phyloP scores from a whole-genome alignment of 169 alveolate species.

The Plasmodium berghei region DNA sequence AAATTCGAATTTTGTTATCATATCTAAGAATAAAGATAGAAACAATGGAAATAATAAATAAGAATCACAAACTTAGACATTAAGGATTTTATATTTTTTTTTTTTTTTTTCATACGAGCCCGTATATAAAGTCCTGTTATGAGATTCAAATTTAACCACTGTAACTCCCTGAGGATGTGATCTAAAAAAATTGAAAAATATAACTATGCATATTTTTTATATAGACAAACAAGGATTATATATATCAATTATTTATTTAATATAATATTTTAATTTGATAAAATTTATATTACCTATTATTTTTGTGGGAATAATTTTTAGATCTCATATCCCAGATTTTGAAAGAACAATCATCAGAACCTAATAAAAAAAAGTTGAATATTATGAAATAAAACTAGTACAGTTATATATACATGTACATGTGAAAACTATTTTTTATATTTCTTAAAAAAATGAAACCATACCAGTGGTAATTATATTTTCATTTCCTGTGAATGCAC shows the following conservation, averaged over 20 bases:
- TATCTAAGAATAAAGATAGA: slow-evolving; percentile 8
- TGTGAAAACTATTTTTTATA: not conserved
- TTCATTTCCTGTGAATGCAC: slow-evolving; percentile 56
- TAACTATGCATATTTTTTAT: not conserved
- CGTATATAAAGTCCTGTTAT: slow-evolving; percentile 24
- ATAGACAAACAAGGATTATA: not conserved
- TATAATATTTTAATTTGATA: too few species aligned
- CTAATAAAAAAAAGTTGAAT: slow-evolving; percentile 9
- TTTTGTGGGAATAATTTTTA: slow-evolving; percentile 9
- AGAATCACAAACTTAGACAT: too few species aligned
- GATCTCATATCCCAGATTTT: slow-evolving; percentile 69
- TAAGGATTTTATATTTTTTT: not conserved
- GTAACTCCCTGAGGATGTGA: slow-evolving; percentile 74
- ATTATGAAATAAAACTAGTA: not conserved
- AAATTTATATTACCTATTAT: slow-evolving; percentile 27
- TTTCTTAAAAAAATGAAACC: too few species aligned
- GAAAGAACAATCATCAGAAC: slow-evolving; percentile 73
- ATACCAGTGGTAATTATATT: slow-evolving; percentile 63
- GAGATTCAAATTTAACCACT: slow-evolving; percentile 47
- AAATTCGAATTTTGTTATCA: slow-evolving; percentile 62
- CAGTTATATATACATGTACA: not conserved
- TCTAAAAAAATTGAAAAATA: slow-evolving; percentile 18
- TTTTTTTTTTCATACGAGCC: slow-evolving; percentile 37
- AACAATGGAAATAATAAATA: too few species aligned
- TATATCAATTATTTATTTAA: too few species aligned